Conservation (phyloP, 331 rosid species). For the Cydonia oblonga region DNA sequence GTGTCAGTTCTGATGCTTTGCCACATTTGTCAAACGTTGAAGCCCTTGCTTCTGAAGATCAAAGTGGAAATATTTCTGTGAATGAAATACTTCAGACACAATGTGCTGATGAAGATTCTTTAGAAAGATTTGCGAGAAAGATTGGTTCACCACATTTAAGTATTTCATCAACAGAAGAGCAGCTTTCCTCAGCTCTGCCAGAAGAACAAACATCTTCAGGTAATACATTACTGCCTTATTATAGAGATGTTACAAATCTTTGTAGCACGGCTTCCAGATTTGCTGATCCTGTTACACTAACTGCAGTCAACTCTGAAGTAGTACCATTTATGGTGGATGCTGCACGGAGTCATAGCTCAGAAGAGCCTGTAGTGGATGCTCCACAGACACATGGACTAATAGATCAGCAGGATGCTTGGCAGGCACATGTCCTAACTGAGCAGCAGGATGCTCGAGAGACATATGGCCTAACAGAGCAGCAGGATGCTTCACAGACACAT, state of each 20-base stretch:
- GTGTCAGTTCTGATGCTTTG: slow-evolving; percentile 25
- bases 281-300: slow-evolving; percentile 11
- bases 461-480: slow-evolving; percentile 18
- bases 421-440: neutral
- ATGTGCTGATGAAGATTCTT: slow-evolving; percentile 22
- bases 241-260: slow-evolving; percentile 15
- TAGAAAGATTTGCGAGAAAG: slow-evolving; percentile 19
- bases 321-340: slow-evolving; percentile 19
- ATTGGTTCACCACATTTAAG: slow-evolving; percentile 15
- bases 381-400: neutral
- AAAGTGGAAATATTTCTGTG: slow-evolving; percentile 14
- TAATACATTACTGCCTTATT: slow-evolving; percentile 8
- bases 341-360: slow-evolving; percentile 9
- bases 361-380: slow-evolving; percentile 11
- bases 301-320: slow-evolving; percentile 29
- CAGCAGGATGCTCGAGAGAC: slow-evolving; percentile 6
- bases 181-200: slow-evolving; percentile 22
- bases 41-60: slow-evolving; percentile 25
- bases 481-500: slow-evolving; percentile 12
- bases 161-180: slow-evolving; percentile 18
- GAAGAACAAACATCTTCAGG: slow-evolving; percentile 23
- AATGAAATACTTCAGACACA: slow-evolving; percentile 23
- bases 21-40: slow-evolving; percentile 27
- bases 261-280: slow-evolving; percentile 7
- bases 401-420: neutral